A percentile compares a stretch with the other conserved stretches of the same genome.
Conservation (phyloP, 805 yeast genomes). For the Groenewaldozyma tartarivorans region DNA sequence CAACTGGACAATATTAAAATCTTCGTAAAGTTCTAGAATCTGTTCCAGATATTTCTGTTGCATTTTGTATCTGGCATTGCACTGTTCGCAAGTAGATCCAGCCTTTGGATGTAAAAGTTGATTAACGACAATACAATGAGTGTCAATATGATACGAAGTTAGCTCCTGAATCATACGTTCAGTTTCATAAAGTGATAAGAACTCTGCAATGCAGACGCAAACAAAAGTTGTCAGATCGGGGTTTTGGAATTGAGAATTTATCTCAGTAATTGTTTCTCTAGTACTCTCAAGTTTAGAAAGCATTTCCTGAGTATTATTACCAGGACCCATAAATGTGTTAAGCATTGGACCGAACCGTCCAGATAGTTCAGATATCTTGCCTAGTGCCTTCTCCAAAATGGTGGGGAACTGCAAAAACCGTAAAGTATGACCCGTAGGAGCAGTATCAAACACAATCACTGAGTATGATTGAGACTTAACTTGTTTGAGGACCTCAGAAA, state of each 20-base stretch:
- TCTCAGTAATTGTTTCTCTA: slow-evolving; percentile 73
- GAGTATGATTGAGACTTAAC: slow-evolving; percentile 72
- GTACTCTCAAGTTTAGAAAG: slow-evolving; percentile 70
- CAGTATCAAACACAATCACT: slow-evolving; percentile 96
- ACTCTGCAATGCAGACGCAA: slow-evolving; percentile 96
- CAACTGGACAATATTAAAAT: slow-evolving; percentile 91
- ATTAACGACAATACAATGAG: slow-evolving; percentile 90
- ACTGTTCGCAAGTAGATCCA: slow-evolving; percentile 71
- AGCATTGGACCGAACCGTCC: slow-evolving; percentile 87
- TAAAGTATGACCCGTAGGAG: slow-evolving; percentile 98
- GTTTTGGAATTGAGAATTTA: slow-evolving; percentile 88
- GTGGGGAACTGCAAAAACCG: slow-evolving; percentile 92
- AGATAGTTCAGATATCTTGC: slow-evolving; percentile 78
- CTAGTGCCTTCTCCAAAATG: slow-evolving; percentile 76
- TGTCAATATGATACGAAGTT: slow-evolving; percentile 91
- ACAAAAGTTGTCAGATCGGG: slow-evolving; percentile 89
- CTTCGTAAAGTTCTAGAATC: slow-evolving; percentile 93
- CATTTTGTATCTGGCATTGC: slow-evolving; percentile 90
- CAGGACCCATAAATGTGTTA: slow-evolving; percentile 55
- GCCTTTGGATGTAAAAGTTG: slow-evolving; percentile 78
- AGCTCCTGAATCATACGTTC: slow-evolving; percentile 97
- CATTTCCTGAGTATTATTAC: slow-evolving; percentile 47
- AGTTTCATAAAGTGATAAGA: slow-evolving; percentile 89
- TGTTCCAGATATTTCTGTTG: slow-evolving; percentile 91
- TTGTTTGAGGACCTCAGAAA: slow-evolving; percentile 96